Evolutionary conservation across 805 yeast species (phyloP).

Genomic region (Pichia heedii): DNA sequence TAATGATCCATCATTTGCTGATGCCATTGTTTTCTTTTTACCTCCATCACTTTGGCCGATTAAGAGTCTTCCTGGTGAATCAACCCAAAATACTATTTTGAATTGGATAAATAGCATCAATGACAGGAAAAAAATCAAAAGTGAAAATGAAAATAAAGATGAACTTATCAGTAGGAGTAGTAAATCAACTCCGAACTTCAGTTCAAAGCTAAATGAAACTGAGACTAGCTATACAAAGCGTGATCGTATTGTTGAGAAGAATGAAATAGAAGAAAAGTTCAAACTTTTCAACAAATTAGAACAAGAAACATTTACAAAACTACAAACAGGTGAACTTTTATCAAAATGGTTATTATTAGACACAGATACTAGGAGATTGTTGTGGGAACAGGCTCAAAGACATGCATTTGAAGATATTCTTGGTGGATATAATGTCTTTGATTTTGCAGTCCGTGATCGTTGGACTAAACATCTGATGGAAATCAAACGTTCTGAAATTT

Average conservation of each 20-base stretch:
- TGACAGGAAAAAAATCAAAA: background rate
- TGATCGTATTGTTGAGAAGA: background rate
- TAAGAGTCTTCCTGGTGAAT: conserved; percentile 16
- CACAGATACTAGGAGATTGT: conserved; percentile 28
- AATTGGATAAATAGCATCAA: background rate
- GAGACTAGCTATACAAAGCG: background rate
- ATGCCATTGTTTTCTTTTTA: conserved; percentile 38
- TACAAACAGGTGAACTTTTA: background rate
- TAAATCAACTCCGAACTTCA: too few species aligned
- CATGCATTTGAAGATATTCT: conserved; percentile 37
- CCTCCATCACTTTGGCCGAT: conserved; percentile 42
- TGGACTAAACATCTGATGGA: conserved; percentile 26
- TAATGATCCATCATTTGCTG: conserved; percentile 40
- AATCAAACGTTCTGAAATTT: background rate
- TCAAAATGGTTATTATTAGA: conserved; percentile 28
- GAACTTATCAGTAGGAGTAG: too few species aligned
- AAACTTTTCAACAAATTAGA: background rate
- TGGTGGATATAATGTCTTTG: conserved; percentile 33
- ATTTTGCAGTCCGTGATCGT: conserved; percentile 33
- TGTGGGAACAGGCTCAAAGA: conserved; percentile 38
- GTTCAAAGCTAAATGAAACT: too few species aligned
- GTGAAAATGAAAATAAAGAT: too few species aligned
- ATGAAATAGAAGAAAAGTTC: background rate
- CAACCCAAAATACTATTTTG: background rate
- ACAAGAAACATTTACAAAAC: background rate